phyloP scores from a whole-genome alignment of 2,329 filamentous ascomycete genomes.

The Cercospora brassicicola region DNA sequence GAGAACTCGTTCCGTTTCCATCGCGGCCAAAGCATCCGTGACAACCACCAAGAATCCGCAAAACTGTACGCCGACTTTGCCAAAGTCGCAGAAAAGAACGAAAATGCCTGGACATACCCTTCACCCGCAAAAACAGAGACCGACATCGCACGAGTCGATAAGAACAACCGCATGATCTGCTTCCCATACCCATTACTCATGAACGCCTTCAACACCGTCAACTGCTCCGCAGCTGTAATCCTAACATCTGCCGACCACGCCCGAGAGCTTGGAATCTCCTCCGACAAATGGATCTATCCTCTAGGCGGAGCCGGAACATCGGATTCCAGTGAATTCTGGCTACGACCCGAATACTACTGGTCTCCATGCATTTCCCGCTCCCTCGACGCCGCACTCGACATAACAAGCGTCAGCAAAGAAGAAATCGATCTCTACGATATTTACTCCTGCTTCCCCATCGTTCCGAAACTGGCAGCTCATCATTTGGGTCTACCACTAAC shows the following conservation, averaged over 20 bases:
- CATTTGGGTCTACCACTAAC: constrained; percentile 58
- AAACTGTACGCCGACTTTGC: constrained; percentile 63
- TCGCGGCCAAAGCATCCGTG: constrained; percentile 53
- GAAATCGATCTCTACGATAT: constrained; percentile 64
- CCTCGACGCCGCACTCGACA: constrained; percentile 54
- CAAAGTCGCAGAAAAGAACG: constrained; percentile 54
- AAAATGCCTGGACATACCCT: constrained; percentile 60
- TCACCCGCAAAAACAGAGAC: constrained; percentile 48
- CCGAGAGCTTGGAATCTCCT: constrained; percentile 54
- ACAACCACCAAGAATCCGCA: constrained; percentile 62
- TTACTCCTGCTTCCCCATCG: constrained; percentile 70
- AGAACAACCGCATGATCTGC: constrained; percentile 67
- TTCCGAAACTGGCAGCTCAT: constrained; percentile 64
- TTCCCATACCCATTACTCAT: constrained; percentile 67
- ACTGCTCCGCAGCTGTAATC: constrained; percentile 61
- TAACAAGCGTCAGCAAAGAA: constrained; percentile 49
- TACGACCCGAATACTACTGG: constrained; percentile 58
- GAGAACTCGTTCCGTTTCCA: constrained; percentile 64
- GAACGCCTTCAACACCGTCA: constrained; percentile 71
- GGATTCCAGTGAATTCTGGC: constrained; percentile 63
- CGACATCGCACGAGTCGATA: constrained; percentile 55
- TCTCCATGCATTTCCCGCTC: constrained; percentile 61
- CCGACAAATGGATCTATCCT: constrained; percentile 63
- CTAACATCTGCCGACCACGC: constrained; percentile 61
- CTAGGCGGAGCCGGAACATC: constrained; percentile 63